phyloP scores from a whole-genome alignment of 176 grass and related monocot genomes.

The Cocos nucifera region DNA sequence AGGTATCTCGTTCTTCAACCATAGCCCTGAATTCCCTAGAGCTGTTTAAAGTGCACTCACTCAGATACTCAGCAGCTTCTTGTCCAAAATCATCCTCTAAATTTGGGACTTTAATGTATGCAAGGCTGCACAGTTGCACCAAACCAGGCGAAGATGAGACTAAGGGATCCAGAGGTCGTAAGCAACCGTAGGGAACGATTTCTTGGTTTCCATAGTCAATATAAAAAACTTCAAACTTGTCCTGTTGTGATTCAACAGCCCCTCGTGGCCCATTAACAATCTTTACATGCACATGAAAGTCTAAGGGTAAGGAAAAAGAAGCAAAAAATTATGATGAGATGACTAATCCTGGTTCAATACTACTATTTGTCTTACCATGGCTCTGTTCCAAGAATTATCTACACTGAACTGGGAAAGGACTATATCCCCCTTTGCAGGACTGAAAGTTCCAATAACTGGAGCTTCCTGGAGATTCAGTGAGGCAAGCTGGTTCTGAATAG shows the following conservation, averaged over 20 bases:
- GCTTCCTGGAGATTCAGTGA: conserved; percentile 72
- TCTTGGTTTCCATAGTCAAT: conserved; percentile 98
- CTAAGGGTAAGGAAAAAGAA: no score
- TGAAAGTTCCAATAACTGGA: conserved; percentile 79
- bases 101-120: conserved; percentile 70
- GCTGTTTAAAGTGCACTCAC: conserved; percentile 50
- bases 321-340: no score
- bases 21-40: conserved; percentile 73
- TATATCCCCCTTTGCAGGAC: conserved; percentile 76
- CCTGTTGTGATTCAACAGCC: conserved; percentile 57
- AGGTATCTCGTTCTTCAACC: conserved; percentile 76
- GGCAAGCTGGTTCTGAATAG: conserved; percentile 80
- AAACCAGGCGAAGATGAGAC: conserved; percentile 55
- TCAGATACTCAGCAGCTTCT: conserved; percentile 81
- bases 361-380: conserved; percentile 39
- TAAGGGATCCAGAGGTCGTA: conserved; percentile 61
- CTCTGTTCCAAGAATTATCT: conserved; percentile 97
- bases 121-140: conserved; percentile 79
- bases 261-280: conserved; percentile 85
- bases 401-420: conserved; percentile 77
- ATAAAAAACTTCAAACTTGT: conserved; percentile 98
- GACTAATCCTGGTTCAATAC: no score
- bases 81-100: conserved; percentile 82
- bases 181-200: conserved; percentile 56
- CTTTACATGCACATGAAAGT: conserved; percentile 25